Conservation (phyloP, 2,329 filamentous ascomycete species). For the Fusarium sp. region DNA sequence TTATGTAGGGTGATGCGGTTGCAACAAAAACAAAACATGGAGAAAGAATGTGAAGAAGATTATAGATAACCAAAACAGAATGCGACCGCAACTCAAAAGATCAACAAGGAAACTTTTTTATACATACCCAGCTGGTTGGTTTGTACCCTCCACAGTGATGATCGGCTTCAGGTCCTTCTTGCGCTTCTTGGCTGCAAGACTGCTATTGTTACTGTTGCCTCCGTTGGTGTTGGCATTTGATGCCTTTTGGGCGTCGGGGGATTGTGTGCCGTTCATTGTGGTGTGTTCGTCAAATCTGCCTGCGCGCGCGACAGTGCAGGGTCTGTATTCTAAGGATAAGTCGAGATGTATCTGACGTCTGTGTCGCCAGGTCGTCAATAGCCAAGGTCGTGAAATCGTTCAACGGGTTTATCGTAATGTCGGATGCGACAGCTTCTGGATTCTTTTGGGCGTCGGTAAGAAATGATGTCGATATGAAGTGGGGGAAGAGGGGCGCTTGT, state of each 20-base stretch:
- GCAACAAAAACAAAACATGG: neutral
- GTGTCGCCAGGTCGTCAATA: slow-evolving; percentile 25
- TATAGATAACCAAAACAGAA: neutral
- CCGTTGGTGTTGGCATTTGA: slow-evolving; percentile 46
- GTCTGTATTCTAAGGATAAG: neutral
- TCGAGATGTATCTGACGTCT: neutral
- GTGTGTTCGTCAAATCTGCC: slow-evolving; percentile 17
- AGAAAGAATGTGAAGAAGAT: neutral
- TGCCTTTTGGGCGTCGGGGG: slow-evolving; percentile 49
- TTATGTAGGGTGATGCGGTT: neutral
- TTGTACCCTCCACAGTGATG: slow-evolving; percentile 73
- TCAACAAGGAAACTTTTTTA: neutral
- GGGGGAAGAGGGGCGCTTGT: slow-evolving; percentile 40
- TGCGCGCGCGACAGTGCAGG: slow-evolving; percentile 11
- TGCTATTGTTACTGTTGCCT: slow-evolving; percentile 43
- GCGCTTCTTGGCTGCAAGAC: slow-evolving; percentile 70
- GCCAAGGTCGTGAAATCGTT: slow-evolving; percentile 24
- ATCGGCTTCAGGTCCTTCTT: slow-evolving; percentile 83
- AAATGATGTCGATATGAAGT: slow-evolving; percentile 25
- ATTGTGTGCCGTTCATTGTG: slow-evolving; percentile 46
- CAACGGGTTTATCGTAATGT: slow-evolving; percentile 13
- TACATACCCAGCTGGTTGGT: slow-evolving; percentile 53
- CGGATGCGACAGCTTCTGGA: slow-evolving; percentile 26
- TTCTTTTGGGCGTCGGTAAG: slow-evolving; percentile 19
- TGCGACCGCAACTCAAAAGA: slow-evolving; percentile 6